Conservation (phyloP, 2,329 filamentous ascomycete species). For the Pseudogymnoascus sp. region DNA sequence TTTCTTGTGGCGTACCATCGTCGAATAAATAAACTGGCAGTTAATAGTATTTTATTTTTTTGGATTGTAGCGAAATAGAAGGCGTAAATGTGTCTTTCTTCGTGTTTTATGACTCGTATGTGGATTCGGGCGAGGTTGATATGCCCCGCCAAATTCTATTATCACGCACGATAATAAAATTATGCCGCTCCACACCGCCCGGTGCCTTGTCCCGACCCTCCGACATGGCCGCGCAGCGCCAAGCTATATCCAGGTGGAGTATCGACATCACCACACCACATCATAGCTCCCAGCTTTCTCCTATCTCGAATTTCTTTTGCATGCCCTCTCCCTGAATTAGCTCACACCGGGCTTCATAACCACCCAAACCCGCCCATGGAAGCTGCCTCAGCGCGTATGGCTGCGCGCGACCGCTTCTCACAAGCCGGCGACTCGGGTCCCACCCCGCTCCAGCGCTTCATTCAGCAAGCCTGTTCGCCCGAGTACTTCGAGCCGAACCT, state of each 20-base stretch:
- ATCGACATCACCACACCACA: conserved; percentile 8
- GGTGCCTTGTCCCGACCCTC: not conserved
- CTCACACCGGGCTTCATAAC: conserved; percentile 5
- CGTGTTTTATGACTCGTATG: not conserved
- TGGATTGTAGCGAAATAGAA: not conserved
- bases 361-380: conserved; percentile 52
- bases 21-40: not conserved
- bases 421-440: conserved; percentile 69
- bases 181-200: not conserved
- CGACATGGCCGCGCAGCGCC: not conserved
- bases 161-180: conserved; percentile 5
- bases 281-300: conserved; percentile 5
- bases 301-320: not conserved
- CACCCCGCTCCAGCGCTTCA: conserved; percentile 88
- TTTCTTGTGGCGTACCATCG: conserved; percentile 95
- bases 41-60: not conserved
- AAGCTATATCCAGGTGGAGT: conserved; percentile 1
- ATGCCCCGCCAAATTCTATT: conserved; percentile 3
- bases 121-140: not conserved
- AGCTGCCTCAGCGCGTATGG: conserved; percentile 90
- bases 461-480: conserved; percentile 91
- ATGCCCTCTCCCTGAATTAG: not conserved
- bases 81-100: not conserved
- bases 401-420: conserved; percentile 87
- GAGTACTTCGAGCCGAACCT: conserved; percentile 98